These are phyloP conservation scores for Alternaria dauci DNA, from an alignment of 2,329 filamentous ascomycete species.

Conservation along the genomic window DNA sequence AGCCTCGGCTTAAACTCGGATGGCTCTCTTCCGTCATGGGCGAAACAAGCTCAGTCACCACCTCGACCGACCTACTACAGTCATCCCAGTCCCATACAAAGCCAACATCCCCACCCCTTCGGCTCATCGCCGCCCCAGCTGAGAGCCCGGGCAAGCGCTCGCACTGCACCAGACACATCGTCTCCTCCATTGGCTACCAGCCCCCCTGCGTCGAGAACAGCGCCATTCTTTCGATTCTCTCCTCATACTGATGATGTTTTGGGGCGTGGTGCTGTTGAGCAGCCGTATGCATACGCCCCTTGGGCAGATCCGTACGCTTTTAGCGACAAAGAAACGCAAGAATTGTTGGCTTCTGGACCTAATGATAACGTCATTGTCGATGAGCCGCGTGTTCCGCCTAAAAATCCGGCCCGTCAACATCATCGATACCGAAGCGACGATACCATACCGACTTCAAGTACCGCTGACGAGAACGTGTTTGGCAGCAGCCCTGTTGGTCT, in stretches of 20 bases:
- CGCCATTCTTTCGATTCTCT: slow-evolving; percentile 24
- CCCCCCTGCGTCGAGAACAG: slow-evolving; percentile 27
- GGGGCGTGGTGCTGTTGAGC: slow-evolving; percentile 14
- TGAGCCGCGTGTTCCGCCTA: slow-evolving; percentile 15
- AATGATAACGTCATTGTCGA: slow-evolving; percentile 48
- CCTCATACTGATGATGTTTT: not conserved
- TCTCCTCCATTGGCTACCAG: slow-evolving; percentile 17
- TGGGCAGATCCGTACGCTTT: slow-evolving; percentile 36
- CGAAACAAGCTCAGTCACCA: slow-evolving; percentile 17
- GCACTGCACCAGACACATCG: slow-evolving; percentile 17
- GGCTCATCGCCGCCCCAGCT: slow-evolving; percentile 41
- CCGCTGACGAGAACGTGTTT: slow-evolving; percentile 3
- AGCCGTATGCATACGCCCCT: slow-evolving; percentile 27
- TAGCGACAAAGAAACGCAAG: slow-evolving; percentile 45
- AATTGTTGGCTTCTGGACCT: slow-evolving; percentile 47
- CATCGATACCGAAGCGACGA: slow-evolving; percentile 7
- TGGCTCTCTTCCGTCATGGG: slow-evolving; percentile 22
- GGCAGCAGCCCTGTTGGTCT: slow-evolving; percentile 9
- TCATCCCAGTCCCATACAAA: slow-evolving; percentile 35
- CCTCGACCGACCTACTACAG: slow-evolving; percentile 34
- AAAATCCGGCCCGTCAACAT: slow-evolving; percentile 1
- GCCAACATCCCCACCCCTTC: slow-evolving; percentile 38
- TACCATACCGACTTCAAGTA: slow-evolving; percentile 8
- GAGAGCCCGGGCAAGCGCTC: slow-evolving; percentile 11
- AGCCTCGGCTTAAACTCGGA: slow-evolving; percentile 26